Evolutionary conservation across 352 stramenopile genomes (phyloP).

Genomic region (Phytophthora megakarya): DNA sequence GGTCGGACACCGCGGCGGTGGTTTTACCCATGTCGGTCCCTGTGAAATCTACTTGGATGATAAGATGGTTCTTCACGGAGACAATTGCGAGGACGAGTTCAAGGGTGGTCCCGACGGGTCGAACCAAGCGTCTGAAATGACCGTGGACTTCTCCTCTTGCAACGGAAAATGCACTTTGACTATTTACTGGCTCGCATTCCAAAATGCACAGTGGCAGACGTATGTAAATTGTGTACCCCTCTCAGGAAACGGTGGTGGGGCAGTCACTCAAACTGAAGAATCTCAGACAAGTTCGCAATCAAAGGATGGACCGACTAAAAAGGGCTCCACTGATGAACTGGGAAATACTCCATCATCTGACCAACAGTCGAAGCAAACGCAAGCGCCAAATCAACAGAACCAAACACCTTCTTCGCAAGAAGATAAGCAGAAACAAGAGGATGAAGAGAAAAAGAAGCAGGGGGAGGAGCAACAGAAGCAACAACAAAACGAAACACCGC

Average conservation of each 20-base stretch:
- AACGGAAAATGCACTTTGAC: not conserved
- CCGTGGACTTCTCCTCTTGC: not conserved
- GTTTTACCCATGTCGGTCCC: not conserved
- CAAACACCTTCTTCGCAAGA: not conserved
- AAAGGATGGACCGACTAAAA: not conserved
- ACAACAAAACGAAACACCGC: no score
- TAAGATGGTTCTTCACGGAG: not conserved
- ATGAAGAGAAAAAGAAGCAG: no score
- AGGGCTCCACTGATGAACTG: not conserved
- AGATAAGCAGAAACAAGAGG: no score
- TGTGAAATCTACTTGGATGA: not conserved
- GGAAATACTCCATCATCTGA: not conserved
- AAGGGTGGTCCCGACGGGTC: not conserved
- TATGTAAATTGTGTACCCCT: slow-evolving; percentile 26
- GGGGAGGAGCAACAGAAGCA: no score
- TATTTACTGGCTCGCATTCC: not conserved
- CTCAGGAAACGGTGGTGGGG: slow-evolving; percentile 15
- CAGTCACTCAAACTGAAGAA: not conserved
- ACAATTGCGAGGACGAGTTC: not conserved
- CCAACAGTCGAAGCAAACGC: not conserved
- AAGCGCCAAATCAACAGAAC: not conserved
- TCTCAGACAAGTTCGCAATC: not conserved
- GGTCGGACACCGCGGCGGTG: not conserved
- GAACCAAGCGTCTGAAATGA: not conserved
- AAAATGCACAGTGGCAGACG: not conserved